phyloP scores from a whole-genome alignment of 1,284 basidiomycete species.

The Agaricales sp. region DNA sequence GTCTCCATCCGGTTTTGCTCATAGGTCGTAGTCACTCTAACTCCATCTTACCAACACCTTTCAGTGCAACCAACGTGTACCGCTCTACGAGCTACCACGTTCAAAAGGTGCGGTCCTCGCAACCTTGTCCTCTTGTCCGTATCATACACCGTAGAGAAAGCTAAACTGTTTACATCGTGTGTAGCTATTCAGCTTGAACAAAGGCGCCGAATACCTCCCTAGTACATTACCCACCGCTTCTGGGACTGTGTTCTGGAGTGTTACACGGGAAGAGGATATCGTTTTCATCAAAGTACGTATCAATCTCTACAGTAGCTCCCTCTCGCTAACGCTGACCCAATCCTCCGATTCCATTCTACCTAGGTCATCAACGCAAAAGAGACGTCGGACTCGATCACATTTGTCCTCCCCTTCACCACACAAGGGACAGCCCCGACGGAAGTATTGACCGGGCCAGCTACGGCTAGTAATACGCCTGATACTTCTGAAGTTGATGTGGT shows the following conservation, averaged over 20 bases:
- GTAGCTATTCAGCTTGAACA: constrained; percentile 19
- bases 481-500: background rate
- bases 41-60: constrained; percentile 11
- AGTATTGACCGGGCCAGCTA: background rate
- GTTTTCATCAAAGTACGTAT: background rate
- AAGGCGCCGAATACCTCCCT: constrained; percentile 51
- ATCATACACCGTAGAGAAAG: too few species aligned
- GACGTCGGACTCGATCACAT: background rate
- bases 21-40: constrained; percentile 1
- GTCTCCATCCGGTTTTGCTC: background rate
- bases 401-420: background rate
- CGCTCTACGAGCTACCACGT: constrained; percentile 56
- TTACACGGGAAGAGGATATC: constrained; percentile 17
- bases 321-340: background rate
- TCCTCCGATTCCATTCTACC: background rate
- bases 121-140: too few species aligned
- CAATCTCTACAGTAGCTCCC: background rate
- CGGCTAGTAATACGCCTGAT: constrained; percentile 5
- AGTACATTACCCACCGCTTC: constrained; percentile 42
- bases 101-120: constrained; percentile 59
- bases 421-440: background rate
- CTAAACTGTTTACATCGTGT: too few species aligned
- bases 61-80: constrained; percentile 41
- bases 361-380: background rate
- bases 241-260: constrained; percentile 52